phyloP scores from a whole-genome alignment of 176 grass and related monocot species.

The Luzula sylvatica region DNA sequence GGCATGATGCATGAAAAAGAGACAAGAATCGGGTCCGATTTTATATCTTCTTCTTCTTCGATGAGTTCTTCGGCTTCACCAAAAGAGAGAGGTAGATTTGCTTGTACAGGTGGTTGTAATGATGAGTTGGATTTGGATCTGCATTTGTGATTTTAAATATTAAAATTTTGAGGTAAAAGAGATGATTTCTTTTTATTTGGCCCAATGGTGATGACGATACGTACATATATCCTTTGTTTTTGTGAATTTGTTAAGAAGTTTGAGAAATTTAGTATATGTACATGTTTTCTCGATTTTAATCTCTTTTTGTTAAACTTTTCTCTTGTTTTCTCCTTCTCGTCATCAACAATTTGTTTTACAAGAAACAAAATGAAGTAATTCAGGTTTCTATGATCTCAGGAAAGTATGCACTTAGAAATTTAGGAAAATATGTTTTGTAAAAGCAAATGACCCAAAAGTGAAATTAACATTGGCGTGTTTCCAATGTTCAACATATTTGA shows the following conservation, averaged over 20 bases:
- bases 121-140: constrained; percentile 80
- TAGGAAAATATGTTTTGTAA: no score
- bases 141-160: constrained; percentile 58
- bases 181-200: constrained; percentile 28
- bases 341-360: no score
- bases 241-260: constrained; percentile 23
- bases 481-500: no score
- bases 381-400: no score
- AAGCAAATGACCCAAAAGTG: no score
- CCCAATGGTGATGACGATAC: constrained; percentile 30
- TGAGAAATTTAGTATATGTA: constrained; percentile 18
- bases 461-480: no score
- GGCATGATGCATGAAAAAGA: constrained; percentile 33
- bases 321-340: not conserved
- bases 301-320: not conserved
- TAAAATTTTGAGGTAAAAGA: constrained; percentile 26
- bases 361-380: no score
- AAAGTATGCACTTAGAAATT: no score
- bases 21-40: constrained; percentile 41
- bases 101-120: constrained; percentile 31
- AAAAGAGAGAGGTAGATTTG: constrained; percentile 64
- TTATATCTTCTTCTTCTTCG: constrained; percentile 37
- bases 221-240: constrained; percentile 35
- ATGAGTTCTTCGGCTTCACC: constrained; percentile 57
- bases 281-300: not conserved